These are phyloP conservation scores for Chaetomium globosum DNA, from an alignment of 2,329 filamentous ascomycete genomes.

Conservation along the genomic window DNA sequence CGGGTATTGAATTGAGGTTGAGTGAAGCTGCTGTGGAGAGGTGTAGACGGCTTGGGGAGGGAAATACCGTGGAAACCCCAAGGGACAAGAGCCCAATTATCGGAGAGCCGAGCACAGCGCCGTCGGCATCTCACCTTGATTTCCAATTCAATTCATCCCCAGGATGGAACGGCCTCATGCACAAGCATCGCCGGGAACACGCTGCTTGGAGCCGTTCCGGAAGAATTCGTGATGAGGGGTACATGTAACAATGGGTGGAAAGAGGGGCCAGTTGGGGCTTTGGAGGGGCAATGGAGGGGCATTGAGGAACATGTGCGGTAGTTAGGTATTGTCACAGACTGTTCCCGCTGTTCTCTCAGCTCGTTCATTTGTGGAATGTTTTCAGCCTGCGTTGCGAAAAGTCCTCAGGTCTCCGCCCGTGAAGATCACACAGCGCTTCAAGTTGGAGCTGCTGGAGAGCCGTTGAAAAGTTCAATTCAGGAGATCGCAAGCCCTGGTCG, in stretches of 20 bases:
- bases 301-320: background rate
- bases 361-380: slow-evolving; percentile 21
- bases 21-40: background rate
- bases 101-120: background rate
- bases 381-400: background rate
- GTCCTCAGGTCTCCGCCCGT: background rate
- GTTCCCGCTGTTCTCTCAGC: background rate
- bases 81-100: slow-evolving; percentile 6
- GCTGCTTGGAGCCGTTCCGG: slow-evolving; percentile 21
- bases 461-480: background rate
- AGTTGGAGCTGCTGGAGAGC: background rate
- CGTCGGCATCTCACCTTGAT: background rate
- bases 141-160: slow-evolving; percentile 5
- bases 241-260: background rate
- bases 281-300: slow-evolving; percentile 7
- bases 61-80: background rate
- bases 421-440: background rate
- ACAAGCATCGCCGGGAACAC: slow-evolving; percentile 13
- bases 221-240: slow-evolving; percentile 30
- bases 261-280: slow-evolving; percentile 26
- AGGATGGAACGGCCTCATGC: background rate
- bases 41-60: background rate
- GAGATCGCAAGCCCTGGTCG: background rate
- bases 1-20: background rate
- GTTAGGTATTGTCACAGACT: background rate